These are phyloP conservation scores for Candida ipomoeae DNA, from an alignment of 805 yeast species.

Conservation along the genomic window DNA sequence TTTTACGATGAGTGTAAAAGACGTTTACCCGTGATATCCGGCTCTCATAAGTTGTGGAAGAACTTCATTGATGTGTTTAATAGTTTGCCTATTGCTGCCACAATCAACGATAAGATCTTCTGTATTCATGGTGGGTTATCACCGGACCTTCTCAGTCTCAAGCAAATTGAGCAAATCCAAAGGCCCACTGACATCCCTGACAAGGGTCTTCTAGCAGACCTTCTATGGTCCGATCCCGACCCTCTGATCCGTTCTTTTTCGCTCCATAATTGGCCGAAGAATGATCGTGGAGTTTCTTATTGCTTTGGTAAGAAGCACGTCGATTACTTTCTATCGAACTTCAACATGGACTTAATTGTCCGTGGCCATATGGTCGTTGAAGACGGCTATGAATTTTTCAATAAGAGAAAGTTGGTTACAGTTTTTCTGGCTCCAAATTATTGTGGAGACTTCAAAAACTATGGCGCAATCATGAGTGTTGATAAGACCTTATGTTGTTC, in stretches of 20 bases:
- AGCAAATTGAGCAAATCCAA: slow-evolving; percentile 65
- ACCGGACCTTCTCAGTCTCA: slow-evolving; percentile 60
- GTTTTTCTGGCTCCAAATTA: slow-evolving; percentile 82
- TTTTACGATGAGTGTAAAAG: slow-evolving; percentile 60
- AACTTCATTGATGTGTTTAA: slow-evolving; percentile 52
- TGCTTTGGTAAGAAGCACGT: slow-evolving; percentile 72
- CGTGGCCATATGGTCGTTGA: slow-evolving; percentile 90
- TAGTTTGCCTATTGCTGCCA: slow-evolving; percentile 58
- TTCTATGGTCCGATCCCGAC: slow-evolving; percentile 83
- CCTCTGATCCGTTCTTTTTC: slow-evolving; percentile 33
- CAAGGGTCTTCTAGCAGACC: slow-evolving; percentile 69
- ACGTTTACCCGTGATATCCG: slow-evolving; percentile 31
- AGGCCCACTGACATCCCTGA: slow-evolving; percentile 86
- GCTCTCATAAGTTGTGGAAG: slow-evolving; percentile 46
- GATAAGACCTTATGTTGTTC: slow-evolving; percentile 65
- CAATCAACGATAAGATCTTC: slow-evolving; percentile 53
- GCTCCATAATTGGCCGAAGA: slow-evolving; percentile 63
- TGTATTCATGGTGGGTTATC: slow-evolving; percentile 73
- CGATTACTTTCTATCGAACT: slow-evolving; percentile 59
- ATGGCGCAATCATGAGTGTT: slow-evolving; percentile 78
- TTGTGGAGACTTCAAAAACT: slow-evolving; percentile 75
- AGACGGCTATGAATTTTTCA: slow-evolving; percentile 82
- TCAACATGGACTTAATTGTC: slow-evolving; percentile 72
- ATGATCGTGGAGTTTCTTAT: slow-evolving; percentile 80
- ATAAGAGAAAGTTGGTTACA: slow-evolving; percentile 68